Base-by-base conservation (phyloP, 192 early-diverging fungal genomes). In the Coemansia sp. region DNA sequence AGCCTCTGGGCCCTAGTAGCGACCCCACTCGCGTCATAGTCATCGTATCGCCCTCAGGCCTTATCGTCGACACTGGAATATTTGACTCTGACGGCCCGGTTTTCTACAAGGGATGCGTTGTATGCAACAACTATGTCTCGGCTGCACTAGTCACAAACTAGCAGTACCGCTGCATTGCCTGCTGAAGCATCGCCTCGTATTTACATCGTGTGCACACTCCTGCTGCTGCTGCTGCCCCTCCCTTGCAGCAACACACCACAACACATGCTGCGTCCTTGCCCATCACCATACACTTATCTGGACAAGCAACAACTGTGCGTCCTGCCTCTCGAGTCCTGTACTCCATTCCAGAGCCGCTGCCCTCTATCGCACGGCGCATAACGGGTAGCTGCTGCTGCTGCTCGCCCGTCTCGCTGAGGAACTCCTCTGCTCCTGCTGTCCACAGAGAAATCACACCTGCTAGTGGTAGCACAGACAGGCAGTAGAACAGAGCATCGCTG, bases 401-500 rank as follows among this genome's bases (percentile, higher is more conserved):
- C 34, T 40, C 34, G 36, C 41, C 33, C 11, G n/a, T 52, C 22
- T 43, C 36, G 27, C 34, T 26, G 22, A 52, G 55, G 34, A 70
- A 59, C 50, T 68, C 72, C 22, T 78, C 70, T 2, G 54, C 68
- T 8, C 17, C 26, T 14, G 58, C 62, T 32, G 66, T 53, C 76
- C 76, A 78, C 48, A 66, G 44, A 0, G n/a, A 58, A 35, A 69
- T 26, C 37, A 46, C 46, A 12, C 65, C 76, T 4, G 53, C 61
- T 10, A 50, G 46, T 27, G 76, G 76, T 14, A 78, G 65, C 9
- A 78, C 66, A 3, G 70, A 61, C 53, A 78, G 43, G 29, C 76
- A 78, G 62, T 78, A 78, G 35, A 72, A 78, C 33, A 78, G 56
- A 15, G 76, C 76, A 10, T 78, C 76, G 57, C 76, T 78, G 6